Conservation (phyloP, 2,329 filamentous ascomycete genomes). For the Aureobasidium sp. region DNA sequence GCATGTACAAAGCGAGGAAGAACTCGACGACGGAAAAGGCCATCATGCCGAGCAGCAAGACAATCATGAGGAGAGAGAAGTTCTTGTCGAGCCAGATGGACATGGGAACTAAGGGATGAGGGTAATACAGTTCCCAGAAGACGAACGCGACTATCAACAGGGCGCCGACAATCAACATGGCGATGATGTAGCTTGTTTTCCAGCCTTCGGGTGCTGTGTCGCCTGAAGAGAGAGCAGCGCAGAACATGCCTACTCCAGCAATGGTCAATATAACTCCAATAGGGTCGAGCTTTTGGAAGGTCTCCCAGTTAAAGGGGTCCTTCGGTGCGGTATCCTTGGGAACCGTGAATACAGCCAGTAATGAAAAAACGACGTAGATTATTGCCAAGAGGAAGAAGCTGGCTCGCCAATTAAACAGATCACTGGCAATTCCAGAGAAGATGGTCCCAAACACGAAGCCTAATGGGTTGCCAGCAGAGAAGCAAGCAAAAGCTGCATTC, state of each 20-base stretch:
- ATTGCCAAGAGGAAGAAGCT: constrained; percentile 57
- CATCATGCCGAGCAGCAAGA: constrained; percentile 55
- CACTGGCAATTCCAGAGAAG: constrained; percentile 54
- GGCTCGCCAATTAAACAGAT: constrained; percentile 57
- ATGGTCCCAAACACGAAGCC: constrained; percentile 54
- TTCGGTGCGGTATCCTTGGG: constrained; percentile 48
- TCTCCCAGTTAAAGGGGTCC: constrained; percentile 38
- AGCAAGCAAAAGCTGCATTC: constrained; percentile 59
- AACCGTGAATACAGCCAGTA: constrained; percentile 55
- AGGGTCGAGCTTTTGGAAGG: constrained; percentile 53
- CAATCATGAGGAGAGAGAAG: constrained; percentile 55
- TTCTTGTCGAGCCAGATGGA: constrained; percentile 55
- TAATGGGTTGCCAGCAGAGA: constrained; percentile 51
- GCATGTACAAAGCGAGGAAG: constrained; percentile 60
- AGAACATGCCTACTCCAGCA: constrained; percentile 59
- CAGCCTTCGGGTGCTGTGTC: constrained; percentile 55
- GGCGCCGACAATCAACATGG: constrained; percentile 54
- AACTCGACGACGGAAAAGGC: constrained; percentile 55
- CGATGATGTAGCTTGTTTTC: constrained; percentile 56
- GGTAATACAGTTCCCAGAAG: constrained; percentile 53
- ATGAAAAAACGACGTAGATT: constrained; percentile 54
- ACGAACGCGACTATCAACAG: constrained; percentile 51
- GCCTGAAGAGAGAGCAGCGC: constrained; percentile 50
- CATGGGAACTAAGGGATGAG: constrained; percentile 45
- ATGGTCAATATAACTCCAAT: constrained; percentile 55